Conservation (phyloP, 768 basidiomycete species). For the Clitopilus passeckerianus region DNA sequence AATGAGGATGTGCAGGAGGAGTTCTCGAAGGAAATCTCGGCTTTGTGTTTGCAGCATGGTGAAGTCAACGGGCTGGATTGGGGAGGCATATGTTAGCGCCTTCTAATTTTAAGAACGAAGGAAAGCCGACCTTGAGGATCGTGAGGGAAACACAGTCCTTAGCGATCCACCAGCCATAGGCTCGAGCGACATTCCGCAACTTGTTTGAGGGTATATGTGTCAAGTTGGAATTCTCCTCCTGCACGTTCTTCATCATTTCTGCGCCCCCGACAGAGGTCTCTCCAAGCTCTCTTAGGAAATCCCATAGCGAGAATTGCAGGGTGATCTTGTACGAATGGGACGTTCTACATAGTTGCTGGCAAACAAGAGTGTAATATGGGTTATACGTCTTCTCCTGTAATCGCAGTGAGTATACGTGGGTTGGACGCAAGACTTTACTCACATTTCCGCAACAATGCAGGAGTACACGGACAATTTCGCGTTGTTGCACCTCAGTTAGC, state of each 20-base stretch:
- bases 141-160: slow-evolving; percentile 72
- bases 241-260: slow-evolving; percentile 67
- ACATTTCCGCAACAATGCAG: slow-evolving; percentile 93
- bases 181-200: slow-evolving; percentile 70
- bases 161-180: slow-evolving; percentile 91
- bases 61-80: slow-evolving; percentile 79
- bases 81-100: background rate
- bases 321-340: slow-evolving; percentile 90
- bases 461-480: slow-evolving; percentile 90
- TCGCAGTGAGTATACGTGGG: slow-evolving; percentile 2
- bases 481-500: slow-evolving; percentile 84
- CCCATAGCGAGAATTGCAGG: slow-evolving; percentile 94
- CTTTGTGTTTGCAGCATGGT: slow-evolving; percentile 62
- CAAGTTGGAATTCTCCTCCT: slow-evolving; percentile 41
- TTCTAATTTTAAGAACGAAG: background rate
- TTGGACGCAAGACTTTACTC: slow-evolving; percentile 13
- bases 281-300: slow-evolving; percentile 89
- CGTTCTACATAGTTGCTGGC: slow-evolving; percentile 71
- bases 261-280: slow-evolving; percentile 78
- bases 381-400: slow-evolving; percentile 86
- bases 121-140: slow-evolving; percentile 69
- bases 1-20: slow-evolving; percentile 67
- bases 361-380: slow-evolving; percentile 90
- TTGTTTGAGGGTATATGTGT: slow-evolving; percentile 54
- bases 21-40: slow-evolving; percentile 59